Evolutionary conservation across 2,329 filamentous ascomycete species (phyloP).

Genomic region (Aspergillus sp.): DNA sequence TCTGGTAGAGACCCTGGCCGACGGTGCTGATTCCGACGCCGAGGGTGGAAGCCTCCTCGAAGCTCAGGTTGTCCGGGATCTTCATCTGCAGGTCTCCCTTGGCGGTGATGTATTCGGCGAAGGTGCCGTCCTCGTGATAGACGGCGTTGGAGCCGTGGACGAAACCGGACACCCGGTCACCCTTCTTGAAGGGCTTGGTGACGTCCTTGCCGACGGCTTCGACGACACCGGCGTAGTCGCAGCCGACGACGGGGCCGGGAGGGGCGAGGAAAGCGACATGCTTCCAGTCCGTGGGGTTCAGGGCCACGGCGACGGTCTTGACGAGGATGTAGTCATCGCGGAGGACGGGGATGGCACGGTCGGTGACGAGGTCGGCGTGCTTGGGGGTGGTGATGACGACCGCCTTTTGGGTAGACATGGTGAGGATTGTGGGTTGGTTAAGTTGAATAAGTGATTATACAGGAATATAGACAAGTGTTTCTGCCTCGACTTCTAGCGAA

Average conservation of each 20-base stretch:
- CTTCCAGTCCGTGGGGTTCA: slow-evolving; percentile 61
- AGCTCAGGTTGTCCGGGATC: slow-evolving; percentile 49
- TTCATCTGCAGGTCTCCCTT: slow-evolving; percentile 51
- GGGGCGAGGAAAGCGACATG: slow-evolving; percentile 38
- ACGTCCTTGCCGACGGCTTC: slow-evolving; percentile 52
- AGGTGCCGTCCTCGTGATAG: slow-evolving; percentile 51
- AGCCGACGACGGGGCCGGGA: slow-evolving; percentile 47
- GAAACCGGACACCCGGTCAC: slow-evolving; percentile 54
- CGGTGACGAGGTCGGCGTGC: slow-evolving; percentile 24
- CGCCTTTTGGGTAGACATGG: slow-evolving; percentile 29
- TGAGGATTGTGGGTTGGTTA: not conserved
- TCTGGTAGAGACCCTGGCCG: slow-evolving; percentile 47
- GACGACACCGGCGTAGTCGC: slow-evolving; percentile 56
- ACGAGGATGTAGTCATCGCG: slow-evolving; percentile 55
- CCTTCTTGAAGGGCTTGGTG: slow-evolving; percentile 46
- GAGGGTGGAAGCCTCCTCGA: slow-evolving; percentile 54
- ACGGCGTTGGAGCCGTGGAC: slow-evolving; percentile 45
- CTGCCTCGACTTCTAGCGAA: not conserved
- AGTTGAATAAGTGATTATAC: not conserved
- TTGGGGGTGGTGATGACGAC: slow-evolving; percentile 32
- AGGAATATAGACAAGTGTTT: not conserved
- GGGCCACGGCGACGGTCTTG: slow-evolving; percentile 50
- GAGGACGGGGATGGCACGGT: slow-evolving; percentile 41
- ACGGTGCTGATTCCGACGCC: slow-evolving; percentile 54
- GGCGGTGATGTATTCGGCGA: slow-evolving; percentile 54